These are phyloP conservation scores for Grosmannia clavigera DNA, from an alignment of 2,329 filamentous ascomycete genomes.

Conservation along the genomic window DNA sequence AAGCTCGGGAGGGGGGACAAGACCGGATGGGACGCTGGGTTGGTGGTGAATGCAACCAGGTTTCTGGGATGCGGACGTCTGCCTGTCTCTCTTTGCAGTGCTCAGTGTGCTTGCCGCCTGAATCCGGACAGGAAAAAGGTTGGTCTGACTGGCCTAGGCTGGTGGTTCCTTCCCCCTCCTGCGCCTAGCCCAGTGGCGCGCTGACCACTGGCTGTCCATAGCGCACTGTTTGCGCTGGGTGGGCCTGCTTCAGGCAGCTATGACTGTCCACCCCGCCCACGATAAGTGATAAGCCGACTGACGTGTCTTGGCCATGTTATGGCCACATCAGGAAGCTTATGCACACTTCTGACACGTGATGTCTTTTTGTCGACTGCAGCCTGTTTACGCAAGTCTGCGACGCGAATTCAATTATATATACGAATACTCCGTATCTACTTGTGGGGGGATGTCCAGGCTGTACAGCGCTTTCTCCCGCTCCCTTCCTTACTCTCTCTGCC, in stretches of 20 bases:
- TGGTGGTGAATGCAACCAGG: not conserved
- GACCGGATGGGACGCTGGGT: no score
- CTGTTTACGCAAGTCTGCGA: not conserved
- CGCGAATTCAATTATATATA: no score
- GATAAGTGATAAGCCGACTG: not conserved
- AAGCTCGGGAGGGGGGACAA: not conserved
- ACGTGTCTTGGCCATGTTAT: not conserved
- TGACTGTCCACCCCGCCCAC: not conserved
- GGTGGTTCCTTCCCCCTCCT: not conserved
- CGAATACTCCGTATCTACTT: no score
- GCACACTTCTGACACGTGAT: not conserved
- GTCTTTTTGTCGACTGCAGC: not conserved
- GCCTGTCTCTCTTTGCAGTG: not conserved
- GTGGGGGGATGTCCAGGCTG: no score
- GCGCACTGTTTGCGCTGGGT: not conserved
- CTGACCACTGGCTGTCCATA: not conserved
- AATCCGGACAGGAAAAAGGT: not conserved
- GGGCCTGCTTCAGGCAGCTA: not conserved
- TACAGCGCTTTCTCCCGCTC: no score
- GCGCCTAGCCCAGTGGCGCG: not conserved
- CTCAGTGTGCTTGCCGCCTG: not conserved
- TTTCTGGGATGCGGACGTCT: not conserved
- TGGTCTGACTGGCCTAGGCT: not conserved
- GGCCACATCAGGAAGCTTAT: not conserved
- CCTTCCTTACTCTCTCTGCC: not conserved